Evolutionary conservation across 2,329 filamentous ascomycete species (phyloP).

Genomic region (Colletotrichum sp.): DNA sequence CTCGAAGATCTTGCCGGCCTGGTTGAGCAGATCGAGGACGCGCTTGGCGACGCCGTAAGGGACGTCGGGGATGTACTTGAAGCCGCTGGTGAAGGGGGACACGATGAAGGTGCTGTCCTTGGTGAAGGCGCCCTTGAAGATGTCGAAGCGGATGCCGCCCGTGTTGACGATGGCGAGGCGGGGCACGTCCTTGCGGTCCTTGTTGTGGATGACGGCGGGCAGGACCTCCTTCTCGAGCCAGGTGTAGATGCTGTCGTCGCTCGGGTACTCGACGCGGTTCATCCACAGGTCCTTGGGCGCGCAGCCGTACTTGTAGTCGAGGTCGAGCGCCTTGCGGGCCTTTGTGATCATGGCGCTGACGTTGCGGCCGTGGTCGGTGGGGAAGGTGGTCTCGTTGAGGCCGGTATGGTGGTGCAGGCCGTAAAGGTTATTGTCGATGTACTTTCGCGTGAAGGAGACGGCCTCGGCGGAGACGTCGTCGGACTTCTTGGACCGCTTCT

Average conservation of each 20-base stretch:
- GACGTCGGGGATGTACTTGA: slow-evolving; percentile 80
- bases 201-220: slow-evolving; percentile 66
- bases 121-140: slow-evolving; percentile 92
- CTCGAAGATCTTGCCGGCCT: slow-evolving; percentile 53
- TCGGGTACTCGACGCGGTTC: slow-evolving; percentile 76
- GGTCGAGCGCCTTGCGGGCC: slow-evolving; percentile 72
- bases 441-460: slow-evolving; percentile 75
- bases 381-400: slow-evolving; percentile 74
- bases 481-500: slow-evolving; percentile 31
- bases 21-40: slow-evolving; percentile 67
- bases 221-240: slow-evolving; percentile 81
- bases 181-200: slow-evolving; percentile 63
- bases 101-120: slow-evolving; percentile 85
- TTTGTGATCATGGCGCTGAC: slow-evolving; percentile 73
- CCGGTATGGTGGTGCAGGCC: slow-evolving; percentile 84
- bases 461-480: slow-evolving; percentile 33
- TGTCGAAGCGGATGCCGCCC: slow-evolving; percentile 91
- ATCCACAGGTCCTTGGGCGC: slow-evolving; percentile 84
- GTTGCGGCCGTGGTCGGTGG: slow-evolving; percentile 75
- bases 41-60: slow-evolving; percentile 77
- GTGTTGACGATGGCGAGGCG: slow-evolving; percentile 84
- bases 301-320: slow-evolving; percentile 83
- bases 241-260: slow-evolving; percentile 77
- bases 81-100: slow-evolving; percentile 84
- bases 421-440: slow-evolving; percentile 93